Evolutionary conservation across 345 rosid species (phyloP).

Genomic region (Eucalyptus lansdowneana): DNA sequence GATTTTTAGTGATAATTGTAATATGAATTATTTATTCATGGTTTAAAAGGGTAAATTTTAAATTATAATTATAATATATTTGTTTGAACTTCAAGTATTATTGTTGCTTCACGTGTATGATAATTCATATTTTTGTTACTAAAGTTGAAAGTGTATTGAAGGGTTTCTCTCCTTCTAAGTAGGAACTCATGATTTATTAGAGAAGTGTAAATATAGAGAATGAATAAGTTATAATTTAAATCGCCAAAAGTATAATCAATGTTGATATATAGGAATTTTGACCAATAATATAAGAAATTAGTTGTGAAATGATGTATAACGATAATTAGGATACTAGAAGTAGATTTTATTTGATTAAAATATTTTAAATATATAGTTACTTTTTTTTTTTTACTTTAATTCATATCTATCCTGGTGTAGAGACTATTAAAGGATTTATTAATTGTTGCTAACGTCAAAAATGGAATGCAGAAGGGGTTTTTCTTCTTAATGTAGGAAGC

Average conservation of each 20-base stretch:
- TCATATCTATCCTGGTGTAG: neutral
- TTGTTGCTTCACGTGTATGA: neutral
- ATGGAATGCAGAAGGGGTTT: neutral
- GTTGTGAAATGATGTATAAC: neutral
- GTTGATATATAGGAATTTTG: neutral
- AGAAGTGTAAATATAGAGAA: neutral
- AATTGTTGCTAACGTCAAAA: neutral
- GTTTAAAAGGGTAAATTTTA: neutral
- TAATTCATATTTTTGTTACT: neutral
- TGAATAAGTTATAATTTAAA: neutral
- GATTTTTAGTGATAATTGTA: neutral
- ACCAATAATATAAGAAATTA: neutral
- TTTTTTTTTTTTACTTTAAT: neutral
- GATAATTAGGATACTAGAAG: neutral
- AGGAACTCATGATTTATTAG: neutral
- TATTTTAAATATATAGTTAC: neutral
- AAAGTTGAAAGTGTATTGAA: neutral
- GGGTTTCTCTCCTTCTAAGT: neutral
- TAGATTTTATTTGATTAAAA: neutral
- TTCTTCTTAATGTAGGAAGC: neutral
- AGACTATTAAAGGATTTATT: neutral
- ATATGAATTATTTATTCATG: neutral
- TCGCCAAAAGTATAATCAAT: neutral
- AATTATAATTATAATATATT: neutral
- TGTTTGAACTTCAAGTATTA: neutral